Evolutionary conservation across 208 protist species (phyloP), one percentile per base, ranked within the genome.

Genomic region (Leishmania guyanensis): DNA sequence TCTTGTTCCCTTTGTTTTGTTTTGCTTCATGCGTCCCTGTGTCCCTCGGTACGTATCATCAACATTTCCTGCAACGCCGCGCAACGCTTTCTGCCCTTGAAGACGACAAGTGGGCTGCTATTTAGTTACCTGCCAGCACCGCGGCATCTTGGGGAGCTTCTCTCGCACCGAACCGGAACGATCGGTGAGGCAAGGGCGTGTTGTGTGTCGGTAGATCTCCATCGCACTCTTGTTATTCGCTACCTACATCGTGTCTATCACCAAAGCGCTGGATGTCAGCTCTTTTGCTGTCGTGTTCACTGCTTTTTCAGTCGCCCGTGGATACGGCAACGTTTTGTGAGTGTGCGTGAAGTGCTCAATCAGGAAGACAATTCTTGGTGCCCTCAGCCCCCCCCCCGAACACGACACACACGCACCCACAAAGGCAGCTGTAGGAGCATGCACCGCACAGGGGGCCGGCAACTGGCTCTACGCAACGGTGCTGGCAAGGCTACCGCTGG

Each of bases 401-500:
- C 22, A n/a, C 14, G 26, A 36, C 29, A 16, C 1, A 39, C 36
- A 39, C 36, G 36, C 36, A 39, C 36, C 0, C 36, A 39, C 36
- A 39, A 39, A 39, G 36, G 1, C 36, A 39, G 36, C 36, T 39
- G 36, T 39, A 26, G 29, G 43, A 70, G n/a, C 26, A 26, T 70
- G 76, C 46, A 43, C 48, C 33, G 58, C 50, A 9, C 1, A 12
- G 76, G n/a, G 3, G 17, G 33, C 17, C 20, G 46, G 12, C 50
- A 56, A 22, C 39, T 6, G 5, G 48, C 69, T 0, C 12, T 86
- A 9, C 72, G 50, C 51, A 50, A 29, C 6, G 26, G 75, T 22
- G 73, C 39, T 36, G 60, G 26, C 33, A 79, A 79, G 3, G 65
- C 48, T 5, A 77, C 78, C 22, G 46, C 73, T 17, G 75, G 78